Evolutionary conservation across 2,329 filamentous ascomycete genomes (phyloP).

Genomic region (Alternaria sp.): DNA sequence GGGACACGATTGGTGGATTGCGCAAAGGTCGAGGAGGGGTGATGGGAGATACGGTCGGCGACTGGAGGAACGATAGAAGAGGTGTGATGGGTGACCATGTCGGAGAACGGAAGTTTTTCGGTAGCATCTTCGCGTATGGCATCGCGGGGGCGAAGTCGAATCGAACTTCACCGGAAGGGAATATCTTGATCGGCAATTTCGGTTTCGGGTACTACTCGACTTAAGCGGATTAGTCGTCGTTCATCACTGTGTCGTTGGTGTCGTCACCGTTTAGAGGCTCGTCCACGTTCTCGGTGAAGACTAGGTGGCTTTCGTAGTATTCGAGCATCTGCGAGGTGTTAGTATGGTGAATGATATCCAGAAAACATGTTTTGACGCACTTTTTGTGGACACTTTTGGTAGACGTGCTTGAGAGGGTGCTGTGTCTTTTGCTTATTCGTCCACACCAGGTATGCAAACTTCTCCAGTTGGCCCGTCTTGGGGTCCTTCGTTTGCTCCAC

Average conservation of each 20-base stretch:
- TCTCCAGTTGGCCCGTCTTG: conserved; percentile 54
- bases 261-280: conserved; percentile 19
- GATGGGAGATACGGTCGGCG: background rate
- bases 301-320: conserved; percentile 59
- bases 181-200: background rate
- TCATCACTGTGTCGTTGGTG: conserved; percentile 5
- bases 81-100: background rate
- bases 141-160: background rate
- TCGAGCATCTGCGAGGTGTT: conserved; percentile 45
- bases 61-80: background rate
- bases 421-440: conserved; percentile 75
- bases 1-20: background rate
- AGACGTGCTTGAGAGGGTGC: conserved; percentile 71
- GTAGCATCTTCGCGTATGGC: background rate
- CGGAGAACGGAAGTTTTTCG: background rate
- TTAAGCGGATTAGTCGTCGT: conserved; percentile 5
- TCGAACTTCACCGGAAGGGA: background rate
- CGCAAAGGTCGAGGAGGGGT: background rate
- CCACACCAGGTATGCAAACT: conserved; percentile 76
- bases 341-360: background rate
- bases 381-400: conserved; percentile 80
- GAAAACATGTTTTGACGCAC: conserved; percentile 39
- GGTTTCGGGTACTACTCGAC: conserved; percentile 8
- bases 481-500: conserved; percentile 65
- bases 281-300: conserved; percentile 28